phyloP scores from a whole-genome alignment of 257 asterid species.

The Knoxia roxburghii region DNA sequence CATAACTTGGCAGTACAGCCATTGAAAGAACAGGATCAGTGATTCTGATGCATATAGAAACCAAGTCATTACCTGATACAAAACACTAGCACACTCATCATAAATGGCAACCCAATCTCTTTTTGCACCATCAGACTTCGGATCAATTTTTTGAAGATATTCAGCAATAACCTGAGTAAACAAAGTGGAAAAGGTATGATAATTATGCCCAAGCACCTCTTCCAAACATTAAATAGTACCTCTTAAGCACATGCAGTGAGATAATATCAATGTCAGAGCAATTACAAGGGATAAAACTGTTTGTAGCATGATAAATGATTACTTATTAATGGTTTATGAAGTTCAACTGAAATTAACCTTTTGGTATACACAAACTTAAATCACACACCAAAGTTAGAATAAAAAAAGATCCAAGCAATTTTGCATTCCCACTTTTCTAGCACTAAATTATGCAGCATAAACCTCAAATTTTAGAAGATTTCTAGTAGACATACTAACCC shows the following conservation, averaged over 20 bases:
- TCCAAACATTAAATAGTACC: background rate
- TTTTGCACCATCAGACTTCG: slow-evolving; percentile 99
- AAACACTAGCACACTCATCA: slow-evolving; percentile 92
- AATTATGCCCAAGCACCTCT: slow-evolving; percentile 4
- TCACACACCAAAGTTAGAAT: background rate
- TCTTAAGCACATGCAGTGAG: background rate
- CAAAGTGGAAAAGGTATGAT: slow-evolving; percentile 13
- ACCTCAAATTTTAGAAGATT: slow-evolving; percentile 4
- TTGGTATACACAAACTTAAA: background rate
- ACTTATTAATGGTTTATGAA: no score
- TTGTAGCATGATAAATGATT: background rate
- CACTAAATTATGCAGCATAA: background rate
- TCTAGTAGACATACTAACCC: slow-evolving; percentile 46
- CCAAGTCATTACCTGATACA: slow-evolving; percentile 57
- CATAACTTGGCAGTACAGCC: no score
- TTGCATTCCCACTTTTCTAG: background rate
- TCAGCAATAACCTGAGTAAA: slow-evolving; percentile 83
- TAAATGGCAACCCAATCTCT: slow-evolving; percentile 99
- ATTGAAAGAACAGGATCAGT: no score
- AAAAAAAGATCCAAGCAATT: background rate
- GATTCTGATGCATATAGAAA: slow-evolving; percentile 2
- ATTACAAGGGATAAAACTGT: background rate
- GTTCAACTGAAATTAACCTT: background rate
- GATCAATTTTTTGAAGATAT: slow-evolving; percentile 94
- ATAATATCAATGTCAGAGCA: background rate